Evolutionary conservation across 495 filamentous ascomycete genomes (phyloP).

Genomic region (Aspergillus kassunensis): DNA sequence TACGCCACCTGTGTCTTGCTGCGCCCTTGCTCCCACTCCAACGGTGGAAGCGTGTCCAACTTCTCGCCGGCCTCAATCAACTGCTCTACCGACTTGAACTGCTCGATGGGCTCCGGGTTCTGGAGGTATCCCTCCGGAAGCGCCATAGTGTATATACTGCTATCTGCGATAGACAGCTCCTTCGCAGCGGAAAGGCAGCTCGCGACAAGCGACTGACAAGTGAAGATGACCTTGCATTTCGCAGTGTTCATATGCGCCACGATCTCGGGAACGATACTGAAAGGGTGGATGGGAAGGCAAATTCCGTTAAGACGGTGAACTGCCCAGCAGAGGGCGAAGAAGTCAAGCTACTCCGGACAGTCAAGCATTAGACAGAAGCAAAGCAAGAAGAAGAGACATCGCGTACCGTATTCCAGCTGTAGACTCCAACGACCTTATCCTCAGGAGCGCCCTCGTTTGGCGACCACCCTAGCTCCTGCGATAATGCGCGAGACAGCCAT

Average conservation of each 20-base stretch:
- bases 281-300: slow-evolving; percentile 13
- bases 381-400: neutral
- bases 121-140: slow-evolving; percentile 6
- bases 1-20: slow-evolving; percentile 11
- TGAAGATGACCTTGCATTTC: slow-evolving; percentile 6
- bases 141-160: slow-evolving; percentile 4
- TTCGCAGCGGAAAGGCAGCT: slow-evolving; percentile 1
- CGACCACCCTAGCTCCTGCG: slow-evolving; percentile 12
- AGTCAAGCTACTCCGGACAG: slow-evolving; percentile 6
- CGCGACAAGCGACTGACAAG: slow-evolving; percentile 9
- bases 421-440: slow-evolving; percentile 46
- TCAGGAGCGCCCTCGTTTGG: slow-evolving; percentile 19
- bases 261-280: slow-evolving; percentile 10
- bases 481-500: slow-evolving; percentile 5
- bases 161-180: slow-evolving; percentile 1
- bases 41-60: slow-evolving; percentile 1
- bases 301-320: slow-evolving; percentile 15
- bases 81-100: slow-evolving; percentile 9
- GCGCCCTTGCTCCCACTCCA: slow-evolving; percentile 7
- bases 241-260: slow-evolving; percentile 10
- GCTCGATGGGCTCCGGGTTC: slow-evolving; percentile 6
- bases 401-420: slow-evolving; percentile 13
- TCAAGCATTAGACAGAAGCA: neutral
- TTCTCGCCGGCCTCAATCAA: slow-evolving; percentile 4
- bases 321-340: slow-evolving; percentile 15